Evolutionary conservation across 1,284 basidiomycete genomes (phyloP).

Genomic region (Cryptococcus jaspeensis): DNA sequence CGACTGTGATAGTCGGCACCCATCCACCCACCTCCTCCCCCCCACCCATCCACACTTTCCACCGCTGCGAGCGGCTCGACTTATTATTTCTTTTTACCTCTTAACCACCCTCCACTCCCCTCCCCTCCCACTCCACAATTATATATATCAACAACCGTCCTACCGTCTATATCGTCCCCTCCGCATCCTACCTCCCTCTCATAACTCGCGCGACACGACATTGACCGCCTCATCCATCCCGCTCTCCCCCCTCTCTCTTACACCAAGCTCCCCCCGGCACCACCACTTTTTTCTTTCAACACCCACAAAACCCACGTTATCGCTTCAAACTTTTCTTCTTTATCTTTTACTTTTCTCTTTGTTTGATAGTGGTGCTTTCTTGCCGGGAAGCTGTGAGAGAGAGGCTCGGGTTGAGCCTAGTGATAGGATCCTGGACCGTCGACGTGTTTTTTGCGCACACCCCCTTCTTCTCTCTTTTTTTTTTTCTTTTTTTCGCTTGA

Average conservation of each 20-base stretch:
- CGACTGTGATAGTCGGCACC: constrained; percentile 46
- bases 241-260: constrained; percentile 25
- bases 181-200: not conserved
- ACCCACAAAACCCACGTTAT: not conserved
- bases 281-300: constrained; percentile 8
- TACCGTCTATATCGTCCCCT: not conserved
- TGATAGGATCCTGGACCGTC: constrained; percentile 52
- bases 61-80: too few relatives aligned
- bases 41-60: too few relatives aligned
- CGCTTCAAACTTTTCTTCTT: not conserved
- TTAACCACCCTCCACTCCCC: too few relatives aligned
- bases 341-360: constrained; percentile 1
- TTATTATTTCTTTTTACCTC: not conserved
- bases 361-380: constrained; percentile 7
- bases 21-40: constrained; percentile 13
- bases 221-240: constrained; percentile 55
- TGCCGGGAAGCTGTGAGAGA: constrained; percentile 4
- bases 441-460: constrained; percentile 10
- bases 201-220: not conserved
- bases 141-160: constrained; percentile 2
- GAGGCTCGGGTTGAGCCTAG: constrained; percentile 42
- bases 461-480: not conserved
- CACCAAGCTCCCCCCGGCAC: not conserved
- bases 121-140: not conserved
- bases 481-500: not conserved